Conservation (phyloP, 257 asterid genomes). For the Salvia rosmarinus region DNA sequence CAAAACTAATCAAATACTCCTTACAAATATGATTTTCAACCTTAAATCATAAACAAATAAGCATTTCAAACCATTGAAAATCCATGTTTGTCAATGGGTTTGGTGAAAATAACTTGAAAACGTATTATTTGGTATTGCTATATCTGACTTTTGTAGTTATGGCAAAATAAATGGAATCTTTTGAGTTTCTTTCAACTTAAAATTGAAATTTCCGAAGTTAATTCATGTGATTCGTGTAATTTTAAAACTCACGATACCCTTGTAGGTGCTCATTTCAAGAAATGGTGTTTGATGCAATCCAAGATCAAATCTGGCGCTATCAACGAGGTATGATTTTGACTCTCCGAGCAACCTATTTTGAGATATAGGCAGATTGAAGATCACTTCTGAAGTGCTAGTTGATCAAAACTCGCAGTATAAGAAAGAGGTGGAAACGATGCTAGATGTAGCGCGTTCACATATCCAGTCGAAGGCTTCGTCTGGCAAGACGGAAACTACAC, state of each 20-base stretch:
- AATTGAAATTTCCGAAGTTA: background rate
- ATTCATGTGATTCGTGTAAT: background rate
- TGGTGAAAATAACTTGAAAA: too few relatives aligned
- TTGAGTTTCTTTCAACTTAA: background rate
- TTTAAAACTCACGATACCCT: constrained; percentile 13
- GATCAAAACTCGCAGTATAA: constrained; percentile 63
- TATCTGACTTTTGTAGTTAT: too few relatives aligned
- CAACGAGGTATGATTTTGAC: constrained; percentile 60
- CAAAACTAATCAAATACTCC: too few relatives aligned
- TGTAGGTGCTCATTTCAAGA: constrained; percentile 95
- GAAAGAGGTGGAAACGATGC: constrained; percentile 88
- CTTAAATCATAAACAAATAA: too few relatives aligned
- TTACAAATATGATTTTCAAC: too few relatives aligned
- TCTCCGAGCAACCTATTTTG: background rate
- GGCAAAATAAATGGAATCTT: background rate
- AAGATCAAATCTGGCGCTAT: constrained; percentile 89
- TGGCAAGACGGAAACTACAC: constrained; percentile 35
- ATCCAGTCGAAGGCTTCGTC: constrained; percentile 54
- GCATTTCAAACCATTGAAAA: too few relatives aligned
- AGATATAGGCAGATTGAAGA: background rate
- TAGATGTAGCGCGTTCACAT: constrained; percentile 74
- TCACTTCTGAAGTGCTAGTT: background rate
- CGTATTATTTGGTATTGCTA: too few relatives aligned
- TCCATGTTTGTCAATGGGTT: too few relatives aligned
- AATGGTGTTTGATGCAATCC: constrained; percentile 99